A percentile compares a stretch with the other conserved stretches of the same genome.
These are phyloP conservation scores for Ettlia oleoabundans DNA, from an alignment of 139 green algal species.

Conservation along the genomic window DNA sequence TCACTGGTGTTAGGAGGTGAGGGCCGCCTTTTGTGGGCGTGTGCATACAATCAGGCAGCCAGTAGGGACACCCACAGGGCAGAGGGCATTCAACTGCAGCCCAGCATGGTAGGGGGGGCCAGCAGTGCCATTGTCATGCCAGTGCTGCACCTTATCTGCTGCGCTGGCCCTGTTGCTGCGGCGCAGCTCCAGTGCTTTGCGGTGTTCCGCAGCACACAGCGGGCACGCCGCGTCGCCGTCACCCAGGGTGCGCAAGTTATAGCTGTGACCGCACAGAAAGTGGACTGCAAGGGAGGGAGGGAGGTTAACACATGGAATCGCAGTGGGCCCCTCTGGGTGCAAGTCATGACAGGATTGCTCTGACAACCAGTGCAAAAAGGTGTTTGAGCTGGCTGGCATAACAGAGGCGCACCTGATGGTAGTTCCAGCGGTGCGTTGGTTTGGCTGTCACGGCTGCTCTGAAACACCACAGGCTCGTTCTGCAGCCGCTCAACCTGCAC, in stretches of 20 bases:
- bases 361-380: too few species aligned
- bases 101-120: too few species aligned
- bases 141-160: conserved; percentile 49
- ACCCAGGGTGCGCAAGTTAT: conserved; percentile 87
- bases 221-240: conserved; percentile 90
- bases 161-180: conserved; percentile 62
- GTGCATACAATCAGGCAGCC: too few species aligned
- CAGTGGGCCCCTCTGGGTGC: too few species aligned
- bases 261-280: conserved; percentile 96
- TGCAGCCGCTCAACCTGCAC: too few species aligned
- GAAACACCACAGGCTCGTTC: conserved; percentile 85
- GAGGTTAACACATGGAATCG: not conserved
- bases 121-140: too few species aligned
- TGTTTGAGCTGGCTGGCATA: too few species aligned
- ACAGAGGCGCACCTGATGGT: conserved; percentile 54
- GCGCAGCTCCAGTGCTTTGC: conserved; percentile 72
- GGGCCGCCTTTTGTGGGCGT: too few species aligned
- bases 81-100: too few species aligned
- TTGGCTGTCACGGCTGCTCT: conserved; percentile 79
- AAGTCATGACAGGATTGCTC: too few species aligned
- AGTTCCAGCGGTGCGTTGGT: conserved; percentile 87
- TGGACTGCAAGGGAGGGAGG: conserved; percentile 68
- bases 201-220: conserved; percentile 84
- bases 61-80: too few species aligned
- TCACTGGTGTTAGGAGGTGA: too few species aligned